phyloP scores from a whole-genome alignment of 2,329 filamentous ascomycete genomes.

The Colletotrichum endophyticum region DNA sequence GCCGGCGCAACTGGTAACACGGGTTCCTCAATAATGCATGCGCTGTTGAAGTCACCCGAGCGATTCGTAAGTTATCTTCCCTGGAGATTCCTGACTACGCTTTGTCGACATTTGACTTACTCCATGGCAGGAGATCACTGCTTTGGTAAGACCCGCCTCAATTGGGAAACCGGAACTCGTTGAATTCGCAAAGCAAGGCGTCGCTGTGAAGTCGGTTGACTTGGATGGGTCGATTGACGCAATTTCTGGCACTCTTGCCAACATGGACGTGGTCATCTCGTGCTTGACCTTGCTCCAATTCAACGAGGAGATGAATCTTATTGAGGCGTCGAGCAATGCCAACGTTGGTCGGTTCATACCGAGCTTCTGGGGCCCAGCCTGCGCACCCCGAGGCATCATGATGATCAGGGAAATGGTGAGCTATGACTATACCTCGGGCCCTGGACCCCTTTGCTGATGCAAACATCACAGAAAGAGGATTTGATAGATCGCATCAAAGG shows the following conservation, averaged over 20 bases:
- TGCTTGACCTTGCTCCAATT: background rate
- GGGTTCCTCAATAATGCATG: background rate
- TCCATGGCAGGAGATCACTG: rapidly evolving
- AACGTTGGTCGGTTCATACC: background rate
- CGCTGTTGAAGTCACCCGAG: background rate
- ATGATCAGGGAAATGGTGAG: background rate
- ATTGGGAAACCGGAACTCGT: background rate
- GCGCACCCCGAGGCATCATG: background rate
- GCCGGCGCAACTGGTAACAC: background rate
- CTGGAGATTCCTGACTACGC: rapidly evolving
- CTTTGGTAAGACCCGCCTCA: background rate
- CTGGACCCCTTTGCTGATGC: too few species aligned
- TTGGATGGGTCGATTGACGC: rapidly evolving
- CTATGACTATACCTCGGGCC: too few species aligned
- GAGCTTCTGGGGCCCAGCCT: background rate
- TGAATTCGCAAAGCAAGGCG: background rate
- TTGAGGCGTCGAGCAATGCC: background rate
- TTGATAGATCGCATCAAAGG: background rate
- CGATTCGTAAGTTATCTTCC: background rate
- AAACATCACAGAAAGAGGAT: background rate
- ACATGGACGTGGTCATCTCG: background rate
- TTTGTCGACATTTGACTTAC: rapidly evolving
- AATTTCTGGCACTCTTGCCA: rapidly evolving
- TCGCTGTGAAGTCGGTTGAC: background rate
- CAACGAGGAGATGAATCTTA: background rate